Percentiles rank a stretch among this genome's conserved stretches.
phyloP scores from a whole-genome alignment of 1,284 basidiomycete species.

The Cutaneotrichosporon dermatis region DNA sequence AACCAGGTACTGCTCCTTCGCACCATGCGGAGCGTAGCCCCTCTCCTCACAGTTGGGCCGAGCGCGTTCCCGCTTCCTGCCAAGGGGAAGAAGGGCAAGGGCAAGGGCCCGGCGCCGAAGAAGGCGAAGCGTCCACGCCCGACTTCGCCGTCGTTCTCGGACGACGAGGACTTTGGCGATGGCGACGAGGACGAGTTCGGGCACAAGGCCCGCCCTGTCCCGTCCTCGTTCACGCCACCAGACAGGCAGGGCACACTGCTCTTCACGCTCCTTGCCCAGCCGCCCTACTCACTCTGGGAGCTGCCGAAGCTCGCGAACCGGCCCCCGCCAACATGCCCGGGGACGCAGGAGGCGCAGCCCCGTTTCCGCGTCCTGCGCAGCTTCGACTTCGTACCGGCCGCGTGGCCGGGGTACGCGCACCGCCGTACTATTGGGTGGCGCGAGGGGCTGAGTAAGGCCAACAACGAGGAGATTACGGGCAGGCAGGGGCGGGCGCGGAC shows the following conservation, averaged over 20 bases:
- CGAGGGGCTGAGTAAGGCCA: slow-evolving; percentile 43
- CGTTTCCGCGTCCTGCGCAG: slow-evolving; percentile 70
- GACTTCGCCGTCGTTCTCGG: slow-evolving; percentile 4
- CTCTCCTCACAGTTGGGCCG: slow-evolving; percentile 60
- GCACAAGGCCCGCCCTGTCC: slow-evolving; percentile 18
- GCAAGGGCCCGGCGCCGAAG: slow-evolving; percentile 5
- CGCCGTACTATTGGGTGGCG: slow-evolving; percentile 78
- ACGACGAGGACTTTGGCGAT: neutral
- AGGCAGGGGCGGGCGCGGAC: slow-evolving; percentile 41
- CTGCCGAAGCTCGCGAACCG: slow-evolving; percentile 70
- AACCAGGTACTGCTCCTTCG: slow-evolving; percentile 86
- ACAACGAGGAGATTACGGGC: slow-evolving; percentile 47
- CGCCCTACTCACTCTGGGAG: slow-evolving; percentile 87
- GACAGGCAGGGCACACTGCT: slow-evolving; percentile 59
- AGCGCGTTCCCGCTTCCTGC: slow-evolving; percentile 21
- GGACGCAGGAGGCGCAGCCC: slow-evolving; percentile 54
- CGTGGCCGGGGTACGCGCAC: slow-evolving; percentile 84
- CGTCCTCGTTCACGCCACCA: slow-evolving; percentile 38
- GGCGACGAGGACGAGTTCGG: slow-evolving; percentile 52
- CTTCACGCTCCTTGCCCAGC: slow-evolving; percentile 73
- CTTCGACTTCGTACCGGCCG: slow-evolving; percentile 68
- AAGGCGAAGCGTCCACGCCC: slow-evolving; percentile 9
- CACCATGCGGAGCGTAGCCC: slow-evolving; percentile 71
- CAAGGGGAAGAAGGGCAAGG: slow-evolving; percentile 14
- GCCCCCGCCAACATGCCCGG: slow-evolving; percentile 26